Evolutionary conservation across 139 green algal genomes (phyloP).

Genomic region (Mesotaenium endlicherianum): DNA sequence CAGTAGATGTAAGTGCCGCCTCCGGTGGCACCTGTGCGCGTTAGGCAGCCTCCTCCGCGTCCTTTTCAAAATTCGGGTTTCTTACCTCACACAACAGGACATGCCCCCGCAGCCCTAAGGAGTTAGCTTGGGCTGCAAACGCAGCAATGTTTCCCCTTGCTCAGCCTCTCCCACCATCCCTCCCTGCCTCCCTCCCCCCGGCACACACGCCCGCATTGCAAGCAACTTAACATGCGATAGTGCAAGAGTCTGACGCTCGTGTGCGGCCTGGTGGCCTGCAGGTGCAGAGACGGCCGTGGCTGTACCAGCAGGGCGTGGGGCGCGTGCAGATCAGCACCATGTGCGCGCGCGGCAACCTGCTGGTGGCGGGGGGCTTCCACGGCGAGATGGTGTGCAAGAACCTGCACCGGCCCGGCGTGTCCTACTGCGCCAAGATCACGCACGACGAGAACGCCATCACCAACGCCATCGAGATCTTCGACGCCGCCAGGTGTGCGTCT

Average conservation of each 20-base stretch:
- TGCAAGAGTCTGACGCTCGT: not conserved
- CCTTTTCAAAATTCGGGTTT: too few species aligned
- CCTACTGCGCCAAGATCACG: conserved; percentile 32
- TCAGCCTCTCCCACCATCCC: too few species aligned
- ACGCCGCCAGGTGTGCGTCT: conserved; percentile 6
- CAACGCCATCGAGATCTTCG: conserved; percentile 85
- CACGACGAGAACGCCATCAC: conserved; percentile 86
- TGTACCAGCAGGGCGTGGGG: conserved; percentile 23
- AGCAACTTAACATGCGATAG: too few species aligned
- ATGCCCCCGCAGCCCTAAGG: too few species aligned
- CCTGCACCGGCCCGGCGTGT: conserved; percentile 5
- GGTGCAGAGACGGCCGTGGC: not conserved
- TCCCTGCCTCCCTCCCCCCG: too few species aligned
- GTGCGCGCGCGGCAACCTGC: conserved; percentile 65
- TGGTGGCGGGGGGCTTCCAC: conserved; percentile 77
- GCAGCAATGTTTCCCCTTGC: too few species aligned
- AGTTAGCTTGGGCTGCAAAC: too few species aligned
- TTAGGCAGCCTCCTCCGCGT: too few species aligned
- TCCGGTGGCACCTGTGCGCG: too few species aligned
- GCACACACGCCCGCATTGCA: too few species aligned
- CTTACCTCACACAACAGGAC: too few species aligned
- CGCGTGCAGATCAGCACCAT: conserved; percentile 77
- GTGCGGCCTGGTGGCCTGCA: not conserved
- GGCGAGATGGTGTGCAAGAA: conserved; percentile 77
- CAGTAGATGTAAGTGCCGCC: too few species aligned